Evolutionary conservation across 2,329 filamentous ascomycete species (phyloP).

Genomic region (Aspergillus sp.): DNA sequence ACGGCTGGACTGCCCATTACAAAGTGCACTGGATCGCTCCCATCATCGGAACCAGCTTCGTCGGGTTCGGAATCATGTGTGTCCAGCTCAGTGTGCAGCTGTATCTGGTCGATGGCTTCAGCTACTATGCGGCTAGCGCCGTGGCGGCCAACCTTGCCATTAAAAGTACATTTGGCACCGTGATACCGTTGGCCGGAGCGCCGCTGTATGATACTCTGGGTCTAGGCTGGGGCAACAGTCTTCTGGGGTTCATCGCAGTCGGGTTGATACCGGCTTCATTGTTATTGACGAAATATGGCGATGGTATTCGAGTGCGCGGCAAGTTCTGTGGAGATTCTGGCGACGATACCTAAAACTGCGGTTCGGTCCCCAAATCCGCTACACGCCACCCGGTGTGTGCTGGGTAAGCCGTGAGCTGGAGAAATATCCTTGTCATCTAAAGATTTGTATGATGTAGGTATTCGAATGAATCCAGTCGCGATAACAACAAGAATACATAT

Average conservation of each 20-base stretch:
- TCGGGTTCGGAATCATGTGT: constrained; percentile 23
- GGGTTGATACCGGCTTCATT: neutral
- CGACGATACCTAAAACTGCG: neutral
- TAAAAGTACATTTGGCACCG: neutral
- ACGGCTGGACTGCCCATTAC: constrained; percentile 24
- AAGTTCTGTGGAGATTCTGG: neutral
- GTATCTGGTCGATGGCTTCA: neutral
- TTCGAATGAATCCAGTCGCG: no score
- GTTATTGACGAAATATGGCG: neutral
- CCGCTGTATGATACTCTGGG: neutral
- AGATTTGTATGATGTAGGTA: no score
- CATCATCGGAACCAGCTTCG: constrained; percentile 21
- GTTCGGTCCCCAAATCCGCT: neutral
- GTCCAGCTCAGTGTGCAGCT: neutral
- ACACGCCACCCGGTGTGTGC: no score
- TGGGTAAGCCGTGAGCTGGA: no score
- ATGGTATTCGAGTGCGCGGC: neutral
- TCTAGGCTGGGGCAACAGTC: neutral
- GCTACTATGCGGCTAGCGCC: neutral
- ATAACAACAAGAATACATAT: no score
- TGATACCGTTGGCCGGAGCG: neutral
- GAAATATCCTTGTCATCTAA: no score
- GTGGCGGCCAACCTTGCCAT: neutral
- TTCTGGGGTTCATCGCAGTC: neutral
- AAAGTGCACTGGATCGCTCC: constrained; percentile 22